Evolutionary conservation across 768 basidiomycete species (phyloP), one percentile per base, ranked within the genome.

Genomic region (Fomitopsis serialis): DNA sequence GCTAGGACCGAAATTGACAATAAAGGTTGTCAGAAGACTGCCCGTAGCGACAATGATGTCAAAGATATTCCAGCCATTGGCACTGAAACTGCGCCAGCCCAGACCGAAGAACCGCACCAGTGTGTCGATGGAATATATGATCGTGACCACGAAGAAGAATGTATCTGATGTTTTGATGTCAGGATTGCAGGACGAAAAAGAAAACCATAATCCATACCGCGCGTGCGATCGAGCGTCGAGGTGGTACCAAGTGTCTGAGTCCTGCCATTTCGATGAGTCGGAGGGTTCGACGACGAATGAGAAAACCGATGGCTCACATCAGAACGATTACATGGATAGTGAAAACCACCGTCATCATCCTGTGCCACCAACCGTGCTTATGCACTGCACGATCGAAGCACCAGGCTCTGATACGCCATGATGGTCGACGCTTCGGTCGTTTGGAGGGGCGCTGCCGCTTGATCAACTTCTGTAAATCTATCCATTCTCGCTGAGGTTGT

Each of bases 61-160:
- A 68, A 95, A 98, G 1, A 93, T 61, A 64, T 96, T 97, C 95
- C 96, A 98, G 6, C 94, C 92, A 59, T 94, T 92, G 27, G 84
- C 81, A n/a, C 78, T 77, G 75, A 91, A 97, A 65, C 87, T 89
- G 15, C 67, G 68, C 83, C 85, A 87, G 1, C 95, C 94, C 2
- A 98, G 78, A 1, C 96, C 96, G 60, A 78, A 83, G 43, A 87
- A 73, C n/a, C 93, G 84, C 23, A 96, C 77, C 23, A 71, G 53
- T 32, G 92, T 84, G 66, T 98, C 95, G 53, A 89, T 54, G 32
- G 84, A 71, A 61, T 94, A 97, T 23, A 91, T 65, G 47, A 79
- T 68, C 47, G 87, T 85, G 37, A 96, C 70, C 21, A 71, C 72
- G 9, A 98, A 77, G 68, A 94, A 95, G 59, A 93, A 80, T 60